Evolutionary conservation across 345 rosid genomes (phyloP).

Genomic region (Heritiera fomes): DNA sequence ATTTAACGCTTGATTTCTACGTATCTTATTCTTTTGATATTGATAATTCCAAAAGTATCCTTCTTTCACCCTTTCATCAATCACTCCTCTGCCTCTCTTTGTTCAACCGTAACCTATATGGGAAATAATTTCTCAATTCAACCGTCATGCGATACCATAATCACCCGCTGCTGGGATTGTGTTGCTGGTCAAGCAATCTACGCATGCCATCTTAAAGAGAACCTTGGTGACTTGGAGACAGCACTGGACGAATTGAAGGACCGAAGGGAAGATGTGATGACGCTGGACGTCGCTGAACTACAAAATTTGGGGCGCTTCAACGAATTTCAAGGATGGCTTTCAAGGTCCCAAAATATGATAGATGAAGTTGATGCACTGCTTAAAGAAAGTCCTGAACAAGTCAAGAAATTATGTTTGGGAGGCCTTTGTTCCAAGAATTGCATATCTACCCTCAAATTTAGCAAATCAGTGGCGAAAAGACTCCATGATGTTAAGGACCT

Average conservation of each 20-base stretch:
- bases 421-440: not conserved
- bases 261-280: not conserved
- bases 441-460: not conserved
- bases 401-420: not conserved
- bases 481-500: not conserved
- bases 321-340: slow-evolving; percentile 15
- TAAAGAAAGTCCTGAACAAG: not conserved
- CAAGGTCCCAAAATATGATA: not conserved
- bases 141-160: not conserved
- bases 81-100: too few species aligned
- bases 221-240: not conserved
- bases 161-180: not conserved
- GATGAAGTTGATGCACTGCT: not conserved
- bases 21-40: too few species aligned
- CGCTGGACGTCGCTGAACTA: not conserved
- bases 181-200: not conserved
- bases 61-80: too few species aligned
- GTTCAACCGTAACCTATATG: not conserved
- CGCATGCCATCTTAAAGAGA: not conserved
- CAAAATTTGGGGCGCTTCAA: not conserved
- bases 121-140: not conserved
- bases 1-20: too few species aligned
- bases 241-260: not conserved
- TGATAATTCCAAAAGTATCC: too few species aligned
- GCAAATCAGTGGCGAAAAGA: not conserved